A percentile compares a stretch with the other conserved stretches of the same genome.
Evolutionary conservation across 2,329 filamentous ascomycete genomes (phyloP).

Genomic region (Zarea fungicola): DNA sequence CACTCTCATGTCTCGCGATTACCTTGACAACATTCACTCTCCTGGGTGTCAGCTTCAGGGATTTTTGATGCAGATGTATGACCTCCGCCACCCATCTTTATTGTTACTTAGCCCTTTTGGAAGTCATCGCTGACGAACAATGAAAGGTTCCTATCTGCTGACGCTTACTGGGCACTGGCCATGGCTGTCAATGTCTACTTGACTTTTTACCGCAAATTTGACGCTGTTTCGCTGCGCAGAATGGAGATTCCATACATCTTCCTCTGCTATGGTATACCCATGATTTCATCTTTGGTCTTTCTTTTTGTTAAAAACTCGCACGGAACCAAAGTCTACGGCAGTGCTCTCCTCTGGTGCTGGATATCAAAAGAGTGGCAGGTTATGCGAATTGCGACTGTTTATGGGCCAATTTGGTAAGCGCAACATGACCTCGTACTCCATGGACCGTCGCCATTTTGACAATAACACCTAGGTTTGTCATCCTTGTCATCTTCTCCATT

Average conservation of each 20-base stretch:
- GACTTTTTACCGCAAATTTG: constrained; percentile 73
- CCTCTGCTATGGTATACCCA: constrained; percentile 67
- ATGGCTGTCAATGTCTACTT: constrained; percentile 83
- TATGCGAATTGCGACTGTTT: constrained; percentile 69
- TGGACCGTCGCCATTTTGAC: not conserved
- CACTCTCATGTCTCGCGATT: constrained; percentile 64
- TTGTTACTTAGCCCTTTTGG: too few species aligned
- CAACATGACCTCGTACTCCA: too few species aligned
- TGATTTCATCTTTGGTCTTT: constrained; percentile 63
- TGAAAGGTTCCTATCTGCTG: constrained; percentile 74
- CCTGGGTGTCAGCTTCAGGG: constrained; percentile 67
- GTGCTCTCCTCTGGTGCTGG: constrained; percentile 80
- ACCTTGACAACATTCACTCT: constrained; percentile 42
- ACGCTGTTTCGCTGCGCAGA: constrained; percentile 54
- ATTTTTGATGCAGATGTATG: constrained; percentile 78
- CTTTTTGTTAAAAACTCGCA: constrained; percentile 54
- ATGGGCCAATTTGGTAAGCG: constrained; percentile 67
- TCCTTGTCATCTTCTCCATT: constrained; percentile 57
- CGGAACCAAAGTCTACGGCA: constrained; percentile 60
- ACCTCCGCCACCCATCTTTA: too few species aligned
- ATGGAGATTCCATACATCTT: constrained; percentile 68
- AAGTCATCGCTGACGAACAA: constrained; percentile 11
- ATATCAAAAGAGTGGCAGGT: constrained; percentile 60
- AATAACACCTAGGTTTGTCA: constrained; percentile 45
- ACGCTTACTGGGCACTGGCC: constrained; percentile 69